Evolutionary conservation across 176 grass and related monocot genomes (phyloP).

Genomic region (Saccharum spontaneum): DNA sequence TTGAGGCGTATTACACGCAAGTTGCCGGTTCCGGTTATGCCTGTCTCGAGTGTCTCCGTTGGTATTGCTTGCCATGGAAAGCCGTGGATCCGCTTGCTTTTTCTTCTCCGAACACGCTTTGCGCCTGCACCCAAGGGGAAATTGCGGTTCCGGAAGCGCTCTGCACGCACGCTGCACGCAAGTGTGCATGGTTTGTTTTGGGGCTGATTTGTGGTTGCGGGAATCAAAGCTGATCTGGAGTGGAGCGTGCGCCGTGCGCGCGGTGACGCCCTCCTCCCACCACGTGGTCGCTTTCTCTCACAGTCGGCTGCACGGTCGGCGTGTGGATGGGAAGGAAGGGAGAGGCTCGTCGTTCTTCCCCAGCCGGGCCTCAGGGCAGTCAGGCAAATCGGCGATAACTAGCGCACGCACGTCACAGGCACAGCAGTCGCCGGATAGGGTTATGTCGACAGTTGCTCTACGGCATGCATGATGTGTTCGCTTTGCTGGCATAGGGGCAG

Average conservation of each 20-base stretch:
- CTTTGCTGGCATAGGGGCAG: not conserved
- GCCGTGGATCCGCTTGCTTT: not conserved
- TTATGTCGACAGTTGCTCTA: not conserved
- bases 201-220: not conserved
- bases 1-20: not conserved
- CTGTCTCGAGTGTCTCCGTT: conserved; percentile 27
- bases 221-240: no score
- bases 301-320: not conserved
- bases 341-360: no score
- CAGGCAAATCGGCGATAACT: not conserved
- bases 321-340: not conserved
- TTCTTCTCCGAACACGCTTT: not conserved
- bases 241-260: no score
- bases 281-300: not conserved
- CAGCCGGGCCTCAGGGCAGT: not conserved
- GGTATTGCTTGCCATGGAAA: conserved; percentile 15
- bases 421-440: not conserved
- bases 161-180: no score
- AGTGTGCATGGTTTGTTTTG: no score
- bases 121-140: not conserved
- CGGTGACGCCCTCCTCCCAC: no score
- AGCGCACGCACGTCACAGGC: not conserved
- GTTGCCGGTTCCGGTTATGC: conserved; percentile 1
- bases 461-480: not conserved
- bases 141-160: no score